Percentiles rank a stretch among this genome's conserved stretches.
Conservation (phyloP, 2,329 filamentous ascomycete species). For the Fusarium setosum region DNA sequence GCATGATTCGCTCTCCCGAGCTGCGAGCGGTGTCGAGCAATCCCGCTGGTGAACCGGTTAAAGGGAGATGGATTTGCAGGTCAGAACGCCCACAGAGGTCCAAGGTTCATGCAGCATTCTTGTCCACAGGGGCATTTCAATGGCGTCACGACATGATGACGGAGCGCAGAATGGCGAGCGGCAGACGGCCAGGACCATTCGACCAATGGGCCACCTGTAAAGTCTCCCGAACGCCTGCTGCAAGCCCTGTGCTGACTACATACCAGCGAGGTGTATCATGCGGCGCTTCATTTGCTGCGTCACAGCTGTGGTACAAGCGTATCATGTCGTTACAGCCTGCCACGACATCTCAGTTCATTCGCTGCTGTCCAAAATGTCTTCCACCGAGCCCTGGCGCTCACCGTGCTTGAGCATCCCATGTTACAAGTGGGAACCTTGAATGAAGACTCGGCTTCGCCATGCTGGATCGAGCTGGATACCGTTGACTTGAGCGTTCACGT, state of each 20-base stretch:
- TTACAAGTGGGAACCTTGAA: constrained; percentile 35
- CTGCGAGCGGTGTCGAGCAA: no score
- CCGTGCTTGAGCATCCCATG: constrained; percentile 30
- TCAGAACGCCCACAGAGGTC: background rate
- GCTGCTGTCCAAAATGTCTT: constrained; percentile 11
- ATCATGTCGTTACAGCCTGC: constrained; percentile 25
- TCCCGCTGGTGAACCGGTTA: no score
- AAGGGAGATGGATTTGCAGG: background rate
- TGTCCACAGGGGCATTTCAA: background rate
- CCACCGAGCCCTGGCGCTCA: constrained; percentile 29
- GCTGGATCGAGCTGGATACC: constrained; percentile 25
- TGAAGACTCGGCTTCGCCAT: constrained; percentile 30
- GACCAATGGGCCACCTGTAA: constrained; percentile 36
- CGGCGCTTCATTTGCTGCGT: constrained; percentile 28
- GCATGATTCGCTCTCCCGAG: no score
- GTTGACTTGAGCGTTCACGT: constrained; percentile 29
- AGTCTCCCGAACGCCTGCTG: background rate
- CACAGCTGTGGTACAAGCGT: constrained; percentile 32
- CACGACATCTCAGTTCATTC: constrained; percentile 8
- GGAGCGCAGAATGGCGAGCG: background rate
- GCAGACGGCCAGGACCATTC: constrained; percentile 12
- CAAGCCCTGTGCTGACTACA: background rate
- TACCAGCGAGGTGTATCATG: constrained; percentile 30
- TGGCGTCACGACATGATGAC: no score
- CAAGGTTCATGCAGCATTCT: background rate